Evolutionary conservation across 2,329 filamentous ascomycete genomes (phyloP), one percentile per base, ranked within the genome.

Genomic region (Hymenoscyphus fraxineus): DNA sequence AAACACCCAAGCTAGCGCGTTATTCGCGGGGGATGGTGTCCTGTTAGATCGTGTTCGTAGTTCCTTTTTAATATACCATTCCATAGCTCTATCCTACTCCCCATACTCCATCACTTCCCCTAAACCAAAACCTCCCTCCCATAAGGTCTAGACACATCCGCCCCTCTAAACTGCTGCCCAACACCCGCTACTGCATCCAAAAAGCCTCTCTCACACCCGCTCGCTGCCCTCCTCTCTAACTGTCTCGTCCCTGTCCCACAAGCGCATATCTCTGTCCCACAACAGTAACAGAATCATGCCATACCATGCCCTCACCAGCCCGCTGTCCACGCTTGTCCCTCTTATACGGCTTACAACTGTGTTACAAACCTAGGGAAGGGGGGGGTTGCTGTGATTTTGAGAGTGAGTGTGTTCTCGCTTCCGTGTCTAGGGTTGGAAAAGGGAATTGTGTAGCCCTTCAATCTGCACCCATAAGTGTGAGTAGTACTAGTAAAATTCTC

Each of bases 321-420:
- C 79, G 78, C 68, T 76, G 74, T 62, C 51, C 60, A 0, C 74
- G 78, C 61, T n/a, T 79, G 78, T 65, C 59, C 70, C 1, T 54
- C 59, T 6, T 67, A 72, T 2, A 72, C 70, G 56, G 59, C 65
- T 32, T 79, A 73, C 66, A 68, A 67, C 35, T 79, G 78, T 65
- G 70, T 76, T 0, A 27, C 68, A 10, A 70, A 73, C 12, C 67
- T 74, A 27, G 77, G 77, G 40, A 73, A 71, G 64, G 77, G 41
- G 73, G 72, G 64, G 62, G 63, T 19, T 86, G 84, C 74, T 86
- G 84, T 69, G 61, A 70, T 9, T 82, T 78, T 67, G 80, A 78
- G 19, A 51, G 51, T 74, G 73, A 19, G 72, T 76, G 12, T 86
- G 84, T 71, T 74, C 22, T 47, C 10, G 4, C 16, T 19, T 16